Percentiles rank a stretch among this genome's conserved stretches.
Conservation (phyloP, 2,329 filamentous ascomycete genomes). For the Penicillium frequentans region DNA sequence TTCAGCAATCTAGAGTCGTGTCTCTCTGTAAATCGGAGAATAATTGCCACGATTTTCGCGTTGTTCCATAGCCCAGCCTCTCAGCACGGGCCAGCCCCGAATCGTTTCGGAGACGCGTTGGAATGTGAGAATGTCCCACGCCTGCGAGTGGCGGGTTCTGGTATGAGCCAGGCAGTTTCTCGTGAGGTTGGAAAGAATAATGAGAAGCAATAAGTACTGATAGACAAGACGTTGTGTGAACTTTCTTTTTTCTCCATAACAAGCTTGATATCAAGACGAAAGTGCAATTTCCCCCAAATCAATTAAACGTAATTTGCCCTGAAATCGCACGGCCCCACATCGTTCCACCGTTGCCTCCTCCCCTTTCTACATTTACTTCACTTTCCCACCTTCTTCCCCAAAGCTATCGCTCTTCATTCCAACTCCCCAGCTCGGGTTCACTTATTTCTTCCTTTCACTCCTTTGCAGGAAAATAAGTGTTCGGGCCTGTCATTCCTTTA, state of each 20-base stretch:
- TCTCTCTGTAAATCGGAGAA: slow-evolving; percentile 9
- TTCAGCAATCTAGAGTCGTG: not conserved
- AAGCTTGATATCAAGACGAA: not conserved
- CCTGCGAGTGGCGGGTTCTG: slow-evolving; percentile 17
- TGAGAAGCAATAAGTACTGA: slow-evolving; percentile 18
- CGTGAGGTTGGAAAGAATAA: slow-evolving; percentile 16
- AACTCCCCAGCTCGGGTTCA: slow-evolving; percentile 20
- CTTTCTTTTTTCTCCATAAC: not conserved
- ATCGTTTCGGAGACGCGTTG: slow-evolving; percentile 10
- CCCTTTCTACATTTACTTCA: slow-evolving; percentile 2
- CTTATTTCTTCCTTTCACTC: slow-evolving; percentile 30
- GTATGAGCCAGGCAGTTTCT: slow-evolving; percentile 15
- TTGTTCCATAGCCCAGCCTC: slow-evolving; percentile 17
- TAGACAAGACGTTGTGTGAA: not conserved
- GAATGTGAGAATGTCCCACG: slow-evolving; percentile 28
- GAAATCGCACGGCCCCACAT: slow-evolving; percentile 17
- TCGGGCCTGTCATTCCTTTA: slow-evolving; percentile 36
- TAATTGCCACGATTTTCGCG: slow-evolving; percentile 3
- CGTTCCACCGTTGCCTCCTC: slow-evolving; percentile 1
- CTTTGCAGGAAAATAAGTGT: slow-evolving; percentile 24
- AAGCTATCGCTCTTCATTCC: slow-evolving; percentile 3
- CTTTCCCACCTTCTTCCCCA: slow-evolving; percentile 12
- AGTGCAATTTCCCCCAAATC: slow-evolving; percentile 3
- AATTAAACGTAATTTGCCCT: slow-evolving; percentile 8
- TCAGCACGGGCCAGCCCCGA: slow-evolving; percentile 8